These are phyloP conservation scores for Babesia bigemina DNA, from an alignment of 169 alveolate genomes.

Conservation along the genomic window DNA sequence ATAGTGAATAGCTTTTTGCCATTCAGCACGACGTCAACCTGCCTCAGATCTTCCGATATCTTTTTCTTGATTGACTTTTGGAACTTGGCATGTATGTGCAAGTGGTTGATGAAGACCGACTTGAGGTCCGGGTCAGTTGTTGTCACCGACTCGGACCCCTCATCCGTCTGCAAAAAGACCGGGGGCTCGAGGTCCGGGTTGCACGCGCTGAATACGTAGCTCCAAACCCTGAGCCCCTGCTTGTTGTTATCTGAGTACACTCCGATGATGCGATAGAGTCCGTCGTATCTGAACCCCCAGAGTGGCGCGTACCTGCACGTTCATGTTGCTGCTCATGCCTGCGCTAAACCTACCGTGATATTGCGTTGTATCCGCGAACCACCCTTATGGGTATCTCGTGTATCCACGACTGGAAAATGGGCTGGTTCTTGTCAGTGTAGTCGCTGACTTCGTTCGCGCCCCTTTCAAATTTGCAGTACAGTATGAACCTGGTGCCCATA, in stretches of 20 bases:
- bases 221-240: constrained; percentile 48
- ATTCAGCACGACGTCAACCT: constrained; percentile 23
- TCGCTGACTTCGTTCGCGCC: constrained; percentile 6
- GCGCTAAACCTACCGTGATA: constrained; percentile 16
- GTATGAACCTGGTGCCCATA: constrained; percentile 44
- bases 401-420: constrained; percentile 57
- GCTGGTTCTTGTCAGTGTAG: constrained; percentile 16
- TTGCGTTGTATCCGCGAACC: constrained; percentile 47
- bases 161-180: constrained; percentile 10
- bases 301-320: constrained; percentile 44
- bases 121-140: constrained; percentile 20
- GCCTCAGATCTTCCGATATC: constrained; percentile 26
- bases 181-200: constrained; percentile 52
- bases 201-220: constrained; percentile 44
- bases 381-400: constrained; percentile 57
- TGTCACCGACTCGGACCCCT: not conserved
- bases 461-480: constrained; percentile 25
- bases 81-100: constrained; percentile 16
- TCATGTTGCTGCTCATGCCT: not conserved
- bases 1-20: constrained; percentile 48
- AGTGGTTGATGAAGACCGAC: constrained; percentile 8
- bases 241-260: constrained; percentile 53
- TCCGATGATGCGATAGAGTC: constrained; percentile 61
- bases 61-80: constrained; percentile 9
- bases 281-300: constrained; percentile 65